phyloP scores from a whole-genome alignment of 345 rosid genomes.

The Linum trigynum region DNA sequence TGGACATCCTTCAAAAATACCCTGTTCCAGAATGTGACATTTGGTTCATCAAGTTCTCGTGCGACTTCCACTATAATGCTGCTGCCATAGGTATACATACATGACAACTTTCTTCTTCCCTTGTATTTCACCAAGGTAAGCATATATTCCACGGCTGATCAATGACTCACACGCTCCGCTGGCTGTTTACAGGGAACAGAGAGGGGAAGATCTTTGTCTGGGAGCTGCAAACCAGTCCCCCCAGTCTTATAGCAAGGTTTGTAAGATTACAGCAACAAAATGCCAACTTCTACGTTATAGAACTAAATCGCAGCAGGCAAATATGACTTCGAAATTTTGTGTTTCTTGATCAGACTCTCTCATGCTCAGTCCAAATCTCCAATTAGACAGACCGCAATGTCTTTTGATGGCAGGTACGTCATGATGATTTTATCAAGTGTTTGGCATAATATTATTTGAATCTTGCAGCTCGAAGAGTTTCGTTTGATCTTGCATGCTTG shows the following conservation, averaged over 20 bases:
- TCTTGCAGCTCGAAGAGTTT: too few species aligned
- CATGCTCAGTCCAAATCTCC: slow-evolving; percentile 69
- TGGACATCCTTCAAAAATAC: slow-evolving; percentile 81
- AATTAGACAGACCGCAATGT: slow-evolving; percentile 93
- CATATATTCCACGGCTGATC: background rate
- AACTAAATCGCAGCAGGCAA: background rate
- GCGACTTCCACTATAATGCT: slow-evolving; percentile 63
- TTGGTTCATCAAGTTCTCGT: slow-evolving; percentile 96
- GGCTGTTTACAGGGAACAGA: slow-evolving; percentile 58
- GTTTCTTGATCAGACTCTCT: slow-evolving; percentile 40
- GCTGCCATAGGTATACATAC: slow-evolving; percentile 62
- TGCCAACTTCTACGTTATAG: background rate
- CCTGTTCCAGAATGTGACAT: slow-evolving; percentile 91
- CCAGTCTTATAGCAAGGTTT: slow-evolving; percentile 77
- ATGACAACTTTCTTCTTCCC: background rate
- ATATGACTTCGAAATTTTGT: background rate
- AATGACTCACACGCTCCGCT: background rate
- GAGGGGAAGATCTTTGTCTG: slow-evolving; percentile 93
- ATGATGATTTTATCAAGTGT: too few species aligned
- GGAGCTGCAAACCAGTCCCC: slow-evolving; percentile 92
- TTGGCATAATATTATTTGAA: too few species aligned
- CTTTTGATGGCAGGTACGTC: slow-evolving; percentile 71
- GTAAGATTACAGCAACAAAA: slow-evolving; percentile 1
- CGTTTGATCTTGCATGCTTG: background rate
- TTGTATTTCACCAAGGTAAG: background rate